phyloP scores from a whole-genome alignment of 768 basidiomycete genomes.

The Termitomyces sp. region DNA sequence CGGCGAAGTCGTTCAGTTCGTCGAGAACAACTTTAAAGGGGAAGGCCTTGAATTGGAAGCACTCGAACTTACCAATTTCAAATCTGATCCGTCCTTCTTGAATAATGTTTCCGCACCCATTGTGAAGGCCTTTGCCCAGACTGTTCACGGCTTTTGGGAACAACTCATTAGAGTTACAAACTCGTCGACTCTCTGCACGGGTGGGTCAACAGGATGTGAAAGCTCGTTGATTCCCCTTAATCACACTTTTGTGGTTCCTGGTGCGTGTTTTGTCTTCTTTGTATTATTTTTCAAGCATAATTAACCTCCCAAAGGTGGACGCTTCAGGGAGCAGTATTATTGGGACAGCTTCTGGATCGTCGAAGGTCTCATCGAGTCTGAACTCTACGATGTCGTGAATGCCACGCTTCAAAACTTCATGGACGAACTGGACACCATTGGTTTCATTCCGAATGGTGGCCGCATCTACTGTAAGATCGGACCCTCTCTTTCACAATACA shows the following conservation, averaged over 20 bases:
- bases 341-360: conserved; percentile 82
- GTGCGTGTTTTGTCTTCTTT: conserved; percentile 35
- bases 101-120: conserved; percentile 67
- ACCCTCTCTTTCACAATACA: neutral
- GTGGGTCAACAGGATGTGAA: conserved; percentile 59
- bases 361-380: conserved; percentile 80
- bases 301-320: conserved; percentile 35
- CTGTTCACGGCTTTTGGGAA: conserved; percentile 86
- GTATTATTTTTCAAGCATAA: neutral
- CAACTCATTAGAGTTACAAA: conserved; percentile 78
- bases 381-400: conserved; percentile 69
- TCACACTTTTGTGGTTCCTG: conserved; percentile 88
- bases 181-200: conserved; percentile 54
- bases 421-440: conserved; percentile 82
- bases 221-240: conserved; percentile 88
- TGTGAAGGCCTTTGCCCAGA: conserved; percentile 66
- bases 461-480: conserved; percentile 71
- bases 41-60: conserved; percentile 84
- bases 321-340: conserved; percentile 83
- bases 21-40: conserved; percentile 73
- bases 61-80: conserved; percentile 59
- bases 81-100: conserved; percentile 60
- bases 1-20: conserved; percentile 62
- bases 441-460: conserved; percentile 94
- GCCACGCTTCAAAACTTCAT: conserved; percentile 89